Percentiles rank a stretch among this genome's conserved stretches.
These are phyloP conservation scores for Populus pruinosa DNA, from an alignment of 345 rosid genomes.

Conservation along the genomic window DNA sequence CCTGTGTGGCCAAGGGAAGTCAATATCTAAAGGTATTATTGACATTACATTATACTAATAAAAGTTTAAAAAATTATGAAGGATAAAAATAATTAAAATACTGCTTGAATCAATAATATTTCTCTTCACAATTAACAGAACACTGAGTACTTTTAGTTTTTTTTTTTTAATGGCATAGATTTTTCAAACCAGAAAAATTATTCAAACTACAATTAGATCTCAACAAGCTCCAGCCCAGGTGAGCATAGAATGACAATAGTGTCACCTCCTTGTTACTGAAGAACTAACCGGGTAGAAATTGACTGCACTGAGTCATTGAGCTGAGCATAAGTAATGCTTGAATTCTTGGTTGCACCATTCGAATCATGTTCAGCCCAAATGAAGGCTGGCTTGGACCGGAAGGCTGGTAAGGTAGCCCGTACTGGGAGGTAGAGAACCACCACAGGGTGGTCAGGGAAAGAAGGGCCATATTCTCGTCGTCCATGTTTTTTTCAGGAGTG, in stretches of 20 bases:
- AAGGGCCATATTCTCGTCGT: slow-evolving; percentile 48
- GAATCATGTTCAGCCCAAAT: slow-evolving; percentile 37
- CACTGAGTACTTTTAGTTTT: too few species aligned
- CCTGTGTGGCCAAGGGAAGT: too few species aligned
- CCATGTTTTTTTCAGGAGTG: slow-evolving; percentile 18
- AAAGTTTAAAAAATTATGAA: too few species aligned
- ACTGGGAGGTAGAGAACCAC: slow-evolving; percentile 55
- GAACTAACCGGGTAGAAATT: slow-evolving; percentile 33
- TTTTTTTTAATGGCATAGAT: too few species aligned
- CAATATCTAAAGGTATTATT: too few species aligned
- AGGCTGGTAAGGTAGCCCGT: slow-evolving; percentile 50
- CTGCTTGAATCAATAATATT: too few species aligned
- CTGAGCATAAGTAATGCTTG: slow-evolving; percentile 37
- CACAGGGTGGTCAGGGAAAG: slow-evolving; percentile 59
- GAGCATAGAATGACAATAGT: slow-evolving; percentile 44
- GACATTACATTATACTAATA: too few species aligned
- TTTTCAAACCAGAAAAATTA: too few species aligned
- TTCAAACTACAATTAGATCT: slow-evolving; percentile 5
- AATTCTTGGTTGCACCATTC: neutral
- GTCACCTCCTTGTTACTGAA: slow-evolving; percentile 35
- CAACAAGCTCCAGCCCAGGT: slow-evolving; percentile 49
- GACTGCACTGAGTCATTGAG: slow-evolving; percentile 39
- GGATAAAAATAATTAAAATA: too few species aligned
- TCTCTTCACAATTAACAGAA: too few species aligned
- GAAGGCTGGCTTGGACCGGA: slow-evolving; percentile 44